Conservation (phyloP, 2,329 filamentous ascomycete genomes). For the Colletotrichum kahawae region DNA sequence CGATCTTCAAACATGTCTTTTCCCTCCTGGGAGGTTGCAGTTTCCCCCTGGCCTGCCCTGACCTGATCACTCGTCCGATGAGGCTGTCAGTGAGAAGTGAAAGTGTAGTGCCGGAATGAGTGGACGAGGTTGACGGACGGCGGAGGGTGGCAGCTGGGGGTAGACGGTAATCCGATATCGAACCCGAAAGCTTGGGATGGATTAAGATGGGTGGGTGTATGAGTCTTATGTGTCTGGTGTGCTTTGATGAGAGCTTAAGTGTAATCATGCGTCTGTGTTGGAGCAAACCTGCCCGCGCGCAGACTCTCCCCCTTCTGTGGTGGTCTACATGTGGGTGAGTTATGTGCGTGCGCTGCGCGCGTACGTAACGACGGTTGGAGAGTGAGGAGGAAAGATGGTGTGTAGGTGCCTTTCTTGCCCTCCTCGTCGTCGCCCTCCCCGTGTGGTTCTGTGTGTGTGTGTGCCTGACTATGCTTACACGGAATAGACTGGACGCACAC, state of each 20-base stretch:
- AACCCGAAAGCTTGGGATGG: constrained; percentile 12
- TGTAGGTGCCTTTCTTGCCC: background rate
- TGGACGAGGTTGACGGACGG: background rate
- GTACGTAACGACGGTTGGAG: background rate
- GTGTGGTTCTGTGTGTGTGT: background rate
- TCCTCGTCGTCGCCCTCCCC: background rate
- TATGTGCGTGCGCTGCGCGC: background rate
- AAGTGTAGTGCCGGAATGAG: background rate
- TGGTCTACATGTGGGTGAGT: background rate
- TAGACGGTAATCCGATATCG: constrained; percentile 2
- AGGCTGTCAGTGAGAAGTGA: background rate
- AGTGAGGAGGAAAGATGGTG: background rate
- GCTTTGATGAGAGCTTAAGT: background rate
- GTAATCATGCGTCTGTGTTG: background rate
- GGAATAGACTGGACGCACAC: background rate
- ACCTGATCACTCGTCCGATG: background rate
- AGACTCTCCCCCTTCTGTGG: background rate
- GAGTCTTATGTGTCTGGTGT: background rate
- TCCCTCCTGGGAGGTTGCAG: background rate
- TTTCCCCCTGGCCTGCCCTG: background rate
- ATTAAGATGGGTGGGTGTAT: background rate
- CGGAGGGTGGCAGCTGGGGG: background rate
- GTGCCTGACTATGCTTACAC: background rate
- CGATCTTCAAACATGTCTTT: background rate
- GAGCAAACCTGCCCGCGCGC: background rate